Evolutionary conservation across 192 early-diverging fungal species (phyloP), one percentile per base, ranked within the genome.

Genomic region (Spizellomyces punctatus): DNA sequence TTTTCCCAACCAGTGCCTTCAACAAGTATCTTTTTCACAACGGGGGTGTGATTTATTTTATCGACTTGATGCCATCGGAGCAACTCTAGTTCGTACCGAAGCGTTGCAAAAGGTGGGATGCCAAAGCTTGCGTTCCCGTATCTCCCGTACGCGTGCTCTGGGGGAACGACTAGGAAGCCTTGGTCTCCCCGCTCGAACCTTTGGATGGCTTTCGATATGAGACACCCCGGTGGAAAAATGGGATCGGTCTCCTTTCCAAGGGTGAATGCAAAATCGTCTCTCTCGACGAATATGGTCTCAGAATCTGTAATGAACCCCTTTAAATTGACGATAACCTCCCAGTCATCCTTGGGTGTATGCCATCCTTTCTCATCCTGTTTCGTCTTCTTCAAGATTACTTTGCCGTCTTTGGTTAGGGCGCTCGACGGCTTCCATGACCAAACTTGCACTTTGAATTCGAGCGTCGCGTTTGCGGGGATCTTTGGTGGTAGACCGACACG

Each of bases 361-460:
- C 69, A 71, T 19, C 42, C 69, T 10, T 41, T n/a, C 21, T 42
- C 60, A 27, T 27, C 36, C 52, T 66, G 42, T 46, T 71, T 71
- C 10, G 54, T 60, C 69, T 66, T 71, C 61, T 65, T 65, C 12
- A 71, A 14, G 14, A 61, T 71, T 5, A 71, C 69, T 8, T 27
- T 12, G 5, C 69, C 69, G 41, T 71, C 69, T 9, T 17, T 9
- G 10, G 62, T 67, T 10, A 71, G 59, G 17, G 69, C 58, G 45
- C 66, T 65, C n/a, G 36, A 16, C 14, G 59, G 36, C 59, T 61
- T 61, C 59, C 59, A 61, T 16, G 17, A 19, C 42, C 17, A 65
- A 9, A 88, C 75, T 75, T 88, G 82, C 43, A 89, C 82, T 46
- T 88, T 85, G 66, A 90, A 90, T 47, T 75, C 79, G 46, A 90